phyloP scores from a whole-genome alignment of 306 rosid genomes.

The Rosa lucieae region DNA sequence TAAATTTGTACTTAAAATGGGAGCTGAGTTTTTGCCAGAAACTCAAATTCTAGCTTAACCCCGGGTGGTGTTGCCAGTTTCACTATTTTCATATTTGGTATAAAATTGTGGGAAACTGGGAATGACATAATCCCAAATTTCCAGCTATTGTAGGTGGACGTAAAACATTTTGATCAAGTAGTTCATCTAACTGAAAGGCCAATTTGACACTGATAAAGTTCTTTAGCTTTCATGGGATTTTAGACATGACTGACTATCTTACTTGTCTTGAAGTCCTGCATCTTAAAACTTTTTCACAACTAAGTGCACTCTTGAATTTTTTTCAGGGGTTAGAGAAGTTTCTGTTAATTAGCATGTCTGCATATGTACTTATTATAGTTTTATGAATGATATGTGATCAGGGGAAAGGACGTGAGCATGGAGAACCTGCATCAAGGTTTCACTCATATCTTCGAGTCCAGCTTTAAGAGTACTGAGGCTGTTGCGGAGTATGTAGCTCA shows the following conservation, averaged over 20 bases:
- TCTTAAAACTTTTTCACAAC: neutral
- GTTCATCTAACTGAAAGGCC: neutral
- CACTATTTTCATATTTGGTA: neutral
- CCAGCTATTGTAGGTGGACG: neutral
- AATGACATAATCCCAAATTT: neutral
- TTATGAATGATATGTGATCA: constrained; percentile 23
- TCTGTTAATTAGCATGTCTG: neutral
- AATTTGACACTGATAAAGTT: neutral
- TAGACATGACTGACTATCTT: neutral
- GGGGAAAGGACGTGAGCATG: constrained; percentile 77
- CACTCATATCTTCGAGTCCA: constrained; percentile 86
- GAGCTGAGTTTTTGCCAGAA: neutral
- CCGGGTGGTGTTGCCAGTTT: neutral
- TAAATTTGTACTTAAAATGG: neutral
- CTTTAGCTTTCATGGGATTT: neutral
- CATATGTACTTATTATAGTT: neutral
- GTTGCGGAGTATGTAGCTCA: constrained; percentile 74
- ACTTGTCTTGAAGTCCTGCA: neutral
- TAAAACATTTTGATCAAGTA: neutral
- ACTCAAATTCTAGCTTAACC: neutral
- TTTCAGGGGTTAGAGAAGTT: neutral
- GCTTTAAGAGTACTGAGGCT: constrained; percentile 72
- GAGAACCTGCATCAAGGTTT: constrained; percentile 83
- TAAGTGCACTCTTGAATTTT: neutral
- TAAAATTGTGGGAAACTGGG: neutral